phyloP scores from a whole-genome alignment of 2,329 filamentous ascomycete species.

The Penicillium vulpinum region DNA sequence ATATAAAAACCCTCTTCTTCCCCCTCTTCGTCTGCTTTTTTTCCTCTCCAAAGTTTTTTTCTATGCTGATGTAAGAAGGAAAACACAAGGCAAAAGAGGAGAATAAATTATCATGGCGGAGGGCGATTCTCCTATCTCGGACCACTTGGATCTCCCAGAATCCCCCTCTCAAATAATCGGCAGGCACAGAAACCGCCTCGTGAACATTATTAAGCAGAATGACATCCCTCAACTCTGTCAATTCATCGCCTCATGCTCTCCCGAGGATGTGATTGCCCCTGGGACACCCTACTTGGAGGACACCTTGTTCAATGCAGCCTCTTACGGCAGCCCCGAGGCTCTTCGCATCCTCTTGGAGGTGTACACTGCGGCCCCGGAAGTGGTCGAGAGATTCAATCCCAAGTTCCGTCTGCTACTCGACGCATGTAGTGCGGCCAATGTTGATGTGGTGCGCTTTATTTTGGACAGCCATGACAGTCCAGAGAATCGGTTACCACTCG shows the following conservation, averaged over 20 bases:
- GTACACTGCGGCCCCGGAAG: conserved; percentile 9
- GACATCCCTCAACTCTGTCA: background rate
- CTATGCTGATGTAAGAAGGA: too few species aligned
- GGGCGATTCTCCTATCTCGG: background rate
- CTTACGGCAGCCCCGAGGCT: conserved; percentile 15
- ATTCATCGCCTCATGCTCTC: background rate
- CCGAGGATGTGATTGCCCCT: conserved; percentile 5
- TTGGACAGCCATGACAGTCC: conserved; percentile 11
- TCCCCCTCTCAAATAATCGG: background rate
- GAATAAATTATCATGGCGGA: background rate
- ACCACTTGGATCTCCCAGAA: background rate
- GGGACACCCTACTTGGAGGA: conserved; percentile 9
- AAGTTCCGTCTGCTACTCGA: conserved; percentile 12
- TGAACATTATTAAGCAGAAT: conserved; percentile 4
- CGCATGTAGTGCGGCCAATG: conserved; percentile 11
- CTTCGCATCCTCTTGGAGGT: conserved; percentile 18
- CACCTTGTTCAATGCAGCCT: conserved; percentile 16
- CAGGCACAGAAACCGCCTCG: background rate
- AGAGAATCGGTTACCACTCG: conserved; percentile 9
- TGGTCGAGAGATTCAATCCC: conserved; percentile 4
- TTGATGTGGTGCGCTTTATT: conserved; percentile 16
- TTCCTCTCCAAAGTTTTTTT: too few species aligned
- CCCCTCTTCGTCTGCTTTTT: too few species aligned
- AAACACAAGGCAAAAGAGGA: too few species aligned
- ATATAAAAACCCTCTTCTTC: too few species aligned